Evolutionary conservation across 805 yeast species (phyloP).

Genomic region (Myxozyma udenii): DNA sequence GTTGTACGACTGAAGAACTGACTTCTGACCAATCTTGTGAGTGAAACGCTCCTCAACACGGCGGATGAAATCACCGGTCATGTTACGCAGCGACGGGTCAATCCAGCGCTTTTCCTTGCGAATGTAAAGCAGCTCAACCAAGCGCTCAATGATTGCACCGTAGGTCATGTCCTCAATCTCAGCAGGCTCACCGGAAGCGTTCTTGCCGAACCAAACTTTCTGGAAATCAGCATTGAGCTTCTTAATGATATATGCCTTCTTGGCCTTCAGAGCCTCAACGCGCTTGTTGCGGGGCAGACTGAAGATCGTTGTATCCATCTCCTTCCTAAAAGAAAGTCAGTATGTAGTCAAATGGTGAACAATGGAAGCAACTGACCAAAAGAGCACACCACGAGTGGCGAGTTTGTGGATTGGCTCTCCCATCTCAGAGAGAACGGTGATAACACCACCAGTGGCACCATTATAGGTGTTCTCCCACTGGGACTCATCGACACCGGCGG

Average conservation of each 20-base stretch:
- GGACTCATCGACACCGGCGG: conserved; percentile 83
- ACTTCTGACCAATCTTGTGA: conserved; percentile 43
- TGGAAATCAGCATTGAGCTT: conserved; percentile 92
- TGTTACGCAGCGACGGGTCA: conserved; percentile 78
- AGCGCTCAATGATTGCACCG: conserved; percentile 80
- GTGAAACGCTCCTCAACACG: conserved; percentile 97
- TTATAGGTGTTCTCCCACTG: conserved; percentile 94
- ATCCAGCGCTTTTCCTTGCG: conserved; percentile 80
- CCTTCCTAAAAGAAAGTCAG: conserved; percentile 43
- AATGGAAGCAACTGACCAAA: conserved; percentile 55
- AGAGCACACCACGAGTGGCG: conserved; percentile 94
- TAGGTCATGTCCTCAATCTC: conserved; percentile 96
- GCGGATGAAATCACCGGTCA: conserved; percentile 80
- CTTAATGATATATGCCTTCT: conserved; percentile 80
- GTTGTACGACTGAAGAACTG: conserved; percentile 70
- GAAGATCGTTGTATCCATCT: conserved; percentile 91
- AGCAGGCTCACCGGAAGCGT: conserved; percentile 68
- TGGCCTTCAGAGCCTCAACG: conserved; percentile 71
- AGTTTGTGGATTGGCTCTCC: conserved; percentile 99
- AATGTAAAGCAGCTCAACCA: conserved; percentile 85
- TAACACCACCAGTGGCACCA: conserved; percentile 93
- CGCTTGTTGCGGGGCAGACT: conserved; percentile 79
- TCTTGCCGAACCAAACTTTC: conserved; percentile 95
- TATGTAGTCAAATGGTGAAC: background rate
- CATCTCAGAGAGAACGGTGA: conserved; percentile 97